Percentiles rank a stretch among this genome's conserved stretches.
phyloP scores from a whole-genome alignment of 805 yeast genomes.

The Nakazawaea wickerhamii region DNA sequence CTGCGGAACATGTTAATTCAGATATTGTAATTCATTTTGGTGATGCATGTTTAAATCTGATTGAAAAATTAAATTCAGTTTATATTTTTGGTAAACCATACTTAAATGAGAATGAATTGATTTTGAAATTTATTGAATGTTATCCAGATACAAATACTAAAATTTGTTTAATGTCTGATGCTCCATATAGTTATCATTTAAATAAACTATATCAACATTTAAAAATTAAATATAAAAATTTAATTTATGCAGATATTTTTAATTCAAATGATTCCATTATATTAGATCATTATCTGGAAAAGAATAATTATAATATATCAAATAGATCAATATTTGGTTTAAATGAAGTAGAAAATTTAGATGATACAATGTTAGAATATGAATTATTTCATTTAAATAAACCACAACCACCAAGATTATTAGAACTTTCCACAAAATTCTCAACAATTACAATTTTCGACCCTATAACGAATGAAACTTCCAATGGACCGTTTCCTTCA shows the following conservation, averaged over 20 bases:
- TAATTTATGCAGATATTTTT: slow-evolving; percentile 37
- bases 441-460: slow-evolving; percentile 46
- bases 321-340: slow-evolving; percentile 28
- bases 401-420: slow-evolving; percentile 75
- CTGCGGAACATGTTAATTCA: slow-evolving; percentile 86
- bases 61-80: slow-evolving; percentile 64
- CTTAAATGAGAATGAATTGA: slow-evolving; percentile 37
- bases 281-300: slow-evolving; percentile 18
- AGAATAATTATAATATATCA: slow-evolving; percentile 12
- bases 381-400: slow-evolving; percentile 61
- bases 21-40: slow-evolving; percentile 91
- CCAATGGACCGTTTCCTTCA: slow-evolving; percentile 67
- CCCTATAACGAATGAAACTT: slow-evolving; percentile 27
- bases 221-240: slow-evolving; percentile 25
- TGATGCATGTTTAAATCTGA: slow-evolving; percentile 84
- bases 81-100: slow-evolving; percentile 74
- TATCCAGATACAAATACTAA: slow-evolving; percentile 36
- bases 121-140: slow-evolving; percentile 34
- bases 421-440: slow-evolving; percentile 72
- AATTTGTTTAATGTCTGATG: slow-evolving; percentile 68
- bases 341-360: slow-evolving; percentile 23
- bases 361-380: slow-evolving; percentile 36
- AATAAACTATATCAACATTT: slow-evolving; percentile 31
- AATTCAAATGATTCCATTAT: slow-evolving; percentile 20
- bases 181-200: slow-evolving; percentile 54